Conservation (phyloP, 805 yeast genomes). For the Phaffomyces opuntiae region DNA sequence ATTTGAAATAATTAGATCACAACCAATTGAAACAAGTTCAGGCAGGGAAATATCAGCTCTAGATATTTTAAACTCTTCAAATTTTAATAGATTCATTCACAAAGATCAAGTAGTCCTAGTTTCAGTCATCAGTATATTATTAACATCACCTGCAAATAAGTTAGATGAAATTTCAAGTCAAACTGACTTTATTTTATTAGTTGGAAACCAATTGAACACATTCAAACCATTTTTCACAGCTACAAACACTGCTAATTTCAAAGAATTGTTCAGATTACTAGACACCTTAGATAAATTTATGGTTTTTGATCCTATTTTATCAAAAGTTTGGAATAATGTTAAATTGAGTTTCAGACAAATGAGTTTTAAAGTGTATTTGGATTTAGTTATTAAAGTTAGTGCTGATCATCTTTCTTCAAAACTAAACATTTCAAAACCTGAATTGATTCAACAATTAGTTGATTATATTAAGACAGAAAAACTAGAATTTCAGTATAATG, state of each 20-base stretch:
- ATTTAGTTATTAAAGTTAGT: conserved; percentile 20
- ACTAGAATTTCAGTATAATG: conserved; percentile 9
- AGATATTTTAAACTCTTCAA: conserved; percentile 13
- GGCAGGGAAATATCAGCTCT: conserved; percentile 13
- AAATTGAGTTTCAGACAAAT: conserved; percentile 24
- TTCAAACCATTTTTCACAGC: conserved; percentile 20
- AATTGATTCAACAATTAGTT: conserved; percentile 13
- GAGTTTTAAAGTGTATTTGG: conserved; percentile 26
- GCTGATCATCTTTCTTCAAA: conserved; percentile 14
- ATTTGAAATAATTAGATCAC: conserved; percentile 10
- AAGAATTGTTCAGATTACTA: conserved; percentile 13
- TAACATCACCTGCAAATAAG: conserved; percentile 12
- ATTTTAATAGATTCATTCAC: conserved; percentile 16
- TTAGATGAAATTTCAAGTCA: conserved; percentile 14
- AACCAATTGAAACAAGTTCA: conserved; percentile 14
- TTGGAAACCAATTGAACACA: conserved; percentile 16
- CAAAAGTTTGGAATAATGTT: conserved; percentile 19
- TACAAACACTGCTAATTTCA: conserved; percentile 22
- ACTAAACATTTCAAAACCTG: conserved; percentile 10
- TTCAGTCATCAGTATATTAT: conserved; percentile 15
- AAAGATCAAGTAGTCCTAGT: conserved; percentile 17
- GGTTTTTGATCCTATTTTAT: conserved; percentile 16
- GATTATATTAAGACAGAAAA: conserved; percentile 11
- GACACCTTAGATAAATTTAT: conserved; percentile 11
- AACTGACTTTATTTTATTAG: conserved; percentile 11